phyloP scores from a whole-genome alignment of 2,329 filamentous ascomycete species.

The Cladophialophora exuberans region DNA sequence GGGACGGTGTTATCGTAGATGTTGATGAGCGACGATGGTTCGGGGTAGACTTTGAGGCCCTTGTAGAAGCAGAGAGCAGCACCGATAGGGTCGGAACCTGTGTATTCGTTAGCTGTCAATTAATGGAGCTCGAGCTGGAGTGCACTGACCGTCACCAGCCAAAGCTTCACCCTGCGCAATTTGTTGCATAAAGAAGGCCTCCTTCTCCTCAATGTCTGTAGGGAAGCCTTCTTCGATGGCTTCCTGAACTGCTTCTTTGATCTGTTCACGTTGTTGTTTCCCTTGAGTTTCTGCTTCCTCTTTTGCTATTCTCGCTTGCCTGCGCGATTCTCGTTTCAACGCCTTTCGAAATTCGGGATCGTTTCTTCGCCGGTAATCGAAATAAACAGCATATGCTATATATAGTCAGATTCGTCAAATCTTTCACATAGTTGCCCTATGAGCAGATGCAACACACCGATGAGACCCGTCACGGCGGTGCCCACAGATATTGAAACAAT shows the following conservation, averaged over 20 bases:
- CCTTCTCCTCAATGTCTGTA: constrained; percentile 84
- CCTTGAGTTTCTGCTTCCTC: constrained; percentile 53
- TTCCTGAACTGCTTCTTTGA: constrained; percentile 75
- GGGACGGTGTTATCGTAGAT: constrained; percentile 99
- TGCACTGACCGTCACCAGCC: constrained; percentile 73
- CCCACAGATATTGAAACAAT: constrained; percentile 62
- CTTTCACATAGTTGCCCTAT: neutral
- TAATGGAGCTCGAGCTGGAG: neutral
- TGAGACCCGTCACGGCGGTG: constrained; percentile 60
- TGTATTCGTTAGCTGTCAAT: constrained; percentile 20
- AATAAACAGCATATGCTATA: constrained; percentile 66
- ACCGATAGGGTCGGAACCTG: constrained; percentile 62
- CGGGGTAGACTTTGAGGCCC: constrained; percentile 97
- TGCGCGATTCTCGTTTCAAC: constrained; percentile 55
- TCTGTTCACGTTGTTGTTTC: constrained; percentile 60
- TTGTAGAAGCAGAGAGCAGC: constrained; percentile 96
- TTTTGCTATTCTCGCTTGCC: constrained; percentile 50
- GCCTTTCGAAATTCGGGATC: constrained; percentile 66
- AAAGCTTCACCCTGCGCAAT: constrained; percentile 86
- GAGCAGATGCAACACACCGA: constrained; percentile 47
- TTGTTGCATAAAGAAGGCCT: constrained; percentile 95
- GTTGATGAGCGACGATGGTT: constrained; percentile 85
- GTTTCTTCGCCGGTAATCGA: constrained; percentile 66
- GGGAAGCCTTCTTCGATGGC: constrained; percentile 93
- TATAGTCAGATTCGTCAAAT: constrained; percentile 20